Conservation (phyloP, 352 stramenopile species). For the Labyrinthula sp. region DNA sequence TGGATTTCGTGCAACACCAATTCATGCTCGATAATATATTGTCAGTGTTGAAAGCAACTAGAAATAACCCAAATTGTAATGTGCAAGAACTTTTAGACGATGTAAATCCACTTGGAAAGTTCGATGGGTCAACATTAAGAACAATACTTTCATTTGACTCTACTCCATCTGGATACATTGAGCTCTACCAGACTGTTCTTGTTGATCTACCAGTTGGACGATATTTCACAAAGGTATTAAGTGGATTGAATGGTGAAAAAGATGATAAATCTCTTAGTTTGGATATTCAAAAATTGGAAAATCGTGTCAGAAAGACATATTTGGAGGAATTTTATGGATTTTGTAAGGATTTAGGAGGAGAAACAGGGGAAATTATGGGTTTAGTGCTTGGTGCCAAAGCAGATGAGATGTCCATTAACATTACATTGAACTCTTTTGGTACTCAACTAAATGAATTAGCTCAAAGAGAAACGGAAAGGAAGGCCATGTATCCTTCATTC, state of each 20-base stretch:
- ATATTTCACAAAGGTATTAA: slow-evolving; percentile 91
- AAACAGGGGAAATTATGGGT: slow-evolving; percentile 89
- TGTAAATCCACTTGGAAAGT: slow-evolving; percentile 92
- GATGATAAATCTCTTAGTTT: slow-evolving; percentile 84
- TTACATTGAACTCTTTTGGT: slow-evolving; percentile 95
- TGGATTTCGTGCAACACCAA: slow-evolving; percentile 97
- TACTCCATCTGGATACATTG: slow-evolving; percentile 84
- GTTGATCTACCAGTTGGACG: slow-evolving; percentile 93
- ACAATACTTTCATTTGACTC: slow-evolving; percentile 93
- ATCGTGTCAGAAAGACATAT: slow-evolving; percentile 92
- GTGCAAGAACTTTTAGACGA: slow-evolving; percentile 89
- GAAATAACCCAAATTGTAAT: slow-evolving; percentile 49
- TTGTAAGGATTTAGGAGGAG: slow-evolving; percentile 75
- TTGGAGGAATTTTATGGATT: slow-evolving; percentile 79
- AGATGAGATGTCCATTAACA: slow-evolving; percentile 95
- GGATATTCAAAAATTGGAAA: slow-evolving; percentile 98
- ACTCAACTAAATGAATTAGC: slow-evolving; percentile 55
- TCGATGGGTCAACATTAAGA: slow-evolving; percentile 94
- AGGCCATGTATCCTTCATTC: slow-evolving; percentile 85
- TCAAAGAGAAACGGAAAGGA: slow-evolving; percentile 81
- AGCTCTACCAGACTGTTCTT: slow-evolving; percentile 95
- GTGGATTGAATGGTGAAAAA: slow-evolving; percentile 50
- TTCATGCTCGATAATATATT: slow-evolving; percentile 99
- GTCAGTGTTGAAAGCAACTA: slow-evolving; percentile 85
- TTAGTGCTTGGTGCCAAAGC: slow-evolving; percentile 76